These are phyloP conservation scores for Pseudonitzschia delicatissima DNA, from an alignment of 108 stramenopile species.

Conservation along the genomic window DNA sequence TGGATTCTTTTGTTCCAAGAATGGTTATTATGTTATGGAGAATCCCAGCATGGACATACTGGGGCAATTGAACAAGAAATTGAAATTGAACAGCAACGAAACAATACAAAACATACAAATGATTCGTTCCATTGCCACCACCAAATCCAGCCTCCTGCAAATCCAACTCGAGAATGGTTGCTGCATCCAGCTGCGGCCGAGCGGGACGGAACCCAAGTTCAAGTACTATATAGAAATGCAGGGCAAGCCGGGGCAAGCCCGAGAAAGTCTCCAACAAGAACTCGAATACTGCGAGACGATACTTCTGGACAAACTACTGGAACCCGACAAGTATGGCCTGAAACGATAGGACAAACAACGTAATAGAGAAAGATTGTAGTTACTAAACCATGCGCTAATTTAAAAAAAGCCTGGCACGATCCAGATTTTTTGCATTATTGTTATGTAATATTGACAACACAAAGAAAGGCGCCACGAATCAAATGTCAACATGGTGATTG, in stretches of 20 bases:
- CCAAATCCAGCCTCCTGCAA: slow-evolving; percentile 85
- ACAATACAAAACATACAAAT: slow-evolving; percentile 67
- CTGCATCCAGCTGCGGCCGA: slow-evolving; percentile 92
- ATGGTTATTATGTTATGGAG: slow-evolving; percentile 83
- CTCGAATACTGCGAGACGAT: slow-evolving; percentile 58
- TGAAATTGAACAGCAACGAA: slow-evolving; percentile 22
- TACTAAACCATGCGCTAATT: neutral
- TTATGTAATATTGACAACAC: neutral
- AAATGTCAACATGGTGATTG: neutral
- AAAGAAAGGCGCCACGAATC: neutral
- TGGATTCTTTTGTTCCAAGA: slow-evolving; percentile 61
- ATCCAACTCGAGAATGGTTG: slow-evolving; percentile 91
- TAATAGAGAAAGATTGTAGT: neutral
- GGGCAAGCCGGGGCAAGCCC: slow-evolving; percentile 76
- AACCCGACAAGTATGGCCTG: slow-evolving; percentile 68
- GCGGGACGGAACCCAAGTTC: slow-evolving; percentile 98
- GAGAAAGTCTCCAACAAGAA: slow-evolving; percentile 58
- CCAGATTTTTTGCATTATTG: no score
- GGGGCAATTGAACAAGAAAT: slow-evolving; percentile 70
- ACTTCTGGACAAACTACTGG: slow-evolving; percentile 72
- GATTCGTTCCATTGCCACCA: slow-evolving; percentile 83
- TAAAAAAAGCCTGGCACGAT: no score
- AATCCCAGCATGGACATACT: slow-evolving; percentile 81
- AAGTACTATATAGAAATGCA: slow-evolving; percentile 95
- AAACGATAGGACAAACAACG: neutral